Conservation (phyloP, 2,329 filamentous ascomycete genomes). For the Fusarium clavum region DNA sequence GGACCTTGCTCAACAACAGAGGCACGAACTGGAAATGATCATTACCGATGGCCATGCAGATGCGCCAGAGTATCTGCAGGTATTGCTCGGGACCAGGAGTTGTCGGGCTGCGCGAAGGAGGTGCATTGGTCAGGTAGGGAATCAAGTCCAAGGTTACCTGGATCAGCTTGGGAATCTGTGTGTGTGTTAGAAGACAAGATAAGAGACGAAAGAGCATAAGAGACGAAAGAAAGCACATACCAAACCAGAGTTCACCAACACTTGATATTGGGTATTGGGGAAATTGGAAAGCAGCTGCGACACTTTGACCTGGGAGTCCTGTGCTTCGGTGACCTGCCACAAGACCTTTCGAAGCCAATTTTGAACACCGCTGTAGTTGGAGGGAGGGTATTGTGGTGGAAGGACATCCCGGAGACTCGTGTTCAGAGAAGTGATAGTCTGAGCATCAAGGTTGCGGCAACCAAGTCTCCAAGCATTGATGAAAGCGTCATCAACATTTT, state of each 20-base stretch:
- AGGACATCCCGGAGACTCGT: background rate
- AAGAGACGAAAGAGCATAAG: background rate
- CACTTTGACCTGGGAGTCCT: constrained; percentile 69
- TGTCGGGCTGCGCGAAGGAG: constrained; percentile 65
- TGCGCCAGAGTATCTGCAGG: constrained; percentile 74
- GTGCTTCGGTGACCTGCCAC: constrained; percentile 69
- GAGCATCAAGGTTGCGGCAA: constrained; percentile 65
- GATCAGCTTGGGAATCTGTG: constrained; percentile 80
- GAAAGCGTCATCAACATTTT: constrained; percentile 73
- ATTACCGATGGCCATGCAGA: constrained; percentile 75
- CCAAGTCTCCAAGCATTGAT: constrained; percentile 75
- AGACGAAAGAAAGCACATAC: constrained; percentile 59
- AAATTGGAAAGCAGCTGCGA: constrained; percentile 77
- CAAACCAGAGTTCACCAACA: constrained; percentile 79
- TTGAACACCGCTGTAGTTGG: constrained; percentile 68
- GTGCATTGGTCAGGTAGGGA: constrained; percentile 76
- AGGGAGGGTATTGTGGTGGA: constrained; percentile 57
- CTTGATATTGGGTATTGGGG: constrained; percentile 68
- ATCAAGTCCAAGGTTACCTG: constrained; percentile 79
- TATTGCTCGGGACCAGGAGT: constrained; percentile 78
- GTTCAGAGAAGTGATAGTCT: constrained; percentile 58
- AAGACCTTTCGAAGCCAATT: constrained; percentile 73
- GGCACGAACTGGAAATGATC: constrained; percentile 82
- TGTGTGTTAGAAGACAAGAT: constrained; percentile 19
- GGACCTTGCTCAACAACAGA: constrained; percentile 79